phyloP scores from a whole-genome alignment of 495 filamentous ascomycete species.

The Tuber melanosporum region DNA sequence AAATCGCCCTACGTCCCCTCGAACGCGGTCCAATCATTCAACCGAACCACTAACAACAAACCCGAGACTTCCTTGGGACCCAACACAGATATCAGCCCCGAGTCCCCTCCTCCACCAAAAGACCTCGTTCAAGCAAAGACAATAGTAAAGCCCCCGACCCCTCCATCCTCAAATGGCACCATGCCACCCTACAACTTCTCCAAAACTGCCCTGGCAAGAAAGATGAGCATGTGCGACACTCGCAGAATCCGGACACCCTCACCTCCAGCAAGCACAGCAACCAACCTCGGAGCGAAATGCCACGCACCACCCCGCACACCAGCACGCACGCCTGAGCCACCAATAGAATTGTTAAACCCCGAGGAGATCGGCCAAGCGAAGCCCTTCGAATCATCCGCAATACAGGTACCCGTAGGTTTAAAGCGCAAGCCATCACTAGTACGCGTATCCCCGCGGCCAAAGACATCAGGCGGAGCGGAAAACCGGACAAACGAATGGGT shows the following conservation, averaged over 20 bases:
- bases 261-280: neutral
- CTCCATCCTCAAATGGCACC: constrained; percentile 16
- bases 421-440: constrained; percentile 8
- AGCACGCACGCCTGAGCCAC: constrained; percentile 13
- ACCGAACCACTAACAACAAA: constrained; percentile 6
- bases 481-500: neutral
- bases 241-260: constrained; percentile 1
- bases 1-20: constrained; percentile 12
- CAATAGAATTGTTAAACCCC: constrained; percentile 21
- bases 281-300: constrained; percentile 1
- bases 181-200: constrained; percentile 17
- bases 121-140: neutral
- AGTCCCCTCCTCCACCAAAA: constrained; percentile 9
- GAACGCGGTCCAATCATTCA: constrained; percentile 18
- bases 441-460: neutral
- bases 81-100: constrained; percentile 6
- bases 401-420: constrained; percentile 16
- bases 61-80: neutral
- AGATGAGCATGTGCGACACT: constrained; percentile 25
- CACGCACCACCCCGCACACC: constrained; percentile 6
- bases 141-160: constrained; percentile 10
- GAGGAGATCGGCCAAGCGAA: constrained; percentile 13
- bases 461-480: neutral
- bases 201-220: constrained; percentile 23
- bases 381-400: constrained; percentile 10